Evolutionary conservation across 179 eudicot species (phyloP).

Genomic region (Silene coronaria): DNA sequence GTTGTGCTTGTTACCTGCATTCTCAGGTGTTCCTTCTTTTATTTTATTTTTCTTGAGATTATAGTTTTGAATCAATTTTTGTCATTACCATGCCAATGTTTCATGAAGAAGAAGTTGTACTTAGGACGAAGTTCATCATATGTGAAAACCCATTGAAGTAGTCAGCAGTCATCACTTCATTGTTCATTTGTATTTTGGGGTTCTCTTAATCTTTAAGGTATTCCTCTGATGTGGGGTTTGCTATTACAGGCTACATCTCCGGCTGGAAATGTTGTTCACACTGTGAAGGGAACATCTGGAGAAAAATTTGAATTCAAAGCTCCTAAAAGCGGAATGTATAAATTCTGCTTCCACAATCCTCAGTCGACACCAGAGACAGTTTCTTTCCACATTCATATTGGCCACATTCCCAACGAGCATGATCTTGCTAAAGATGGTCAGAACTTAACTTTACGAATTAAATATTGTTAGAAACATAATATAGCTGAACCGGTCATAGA

Average conservation of each 20-base stretch:
- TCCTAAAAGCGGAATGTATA: slow-evolving; percentile 82
- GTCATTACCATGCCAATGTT: background rate
- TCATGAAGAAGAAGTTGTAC: too few relatives aligned
- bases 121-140: too few relatives aligned
- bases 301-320: slow-evolving; percentile 88
- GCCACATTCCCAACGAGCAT: slow-evolving; percentile 83
- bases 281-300: slow-evolving; percentile 73
- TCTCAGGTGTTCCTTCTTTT: background rate
- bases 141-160: background rate
- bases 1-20: background rate
- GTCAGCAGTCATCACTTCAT: background rate
- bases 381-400: slow-evolving; percentile 87
- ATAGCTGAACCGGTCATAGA: background rate
- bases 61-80: too few relatives aligned
- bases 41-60: background rate
- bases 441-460: slow-evolving; percentile 25
- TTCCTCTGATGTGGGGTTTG: background rate
- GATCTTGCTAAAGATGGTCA: slow-evolving; percentile 92
- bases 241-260: slow-evolving; percentile 69
- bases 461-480: background rate
- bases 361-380: slow-evolving; percentile 72
- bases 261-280: slow-evolving; percentile 51
- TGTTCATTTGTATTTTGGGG: slow-evolving; percentile 2
- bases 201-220: background rate
- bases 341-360: slow-evolving; percentile 87